Evolutionary conservation across 139 green algal species (phyloP).

Genomic region (Tetradesmus lagerheimii): DNA sequence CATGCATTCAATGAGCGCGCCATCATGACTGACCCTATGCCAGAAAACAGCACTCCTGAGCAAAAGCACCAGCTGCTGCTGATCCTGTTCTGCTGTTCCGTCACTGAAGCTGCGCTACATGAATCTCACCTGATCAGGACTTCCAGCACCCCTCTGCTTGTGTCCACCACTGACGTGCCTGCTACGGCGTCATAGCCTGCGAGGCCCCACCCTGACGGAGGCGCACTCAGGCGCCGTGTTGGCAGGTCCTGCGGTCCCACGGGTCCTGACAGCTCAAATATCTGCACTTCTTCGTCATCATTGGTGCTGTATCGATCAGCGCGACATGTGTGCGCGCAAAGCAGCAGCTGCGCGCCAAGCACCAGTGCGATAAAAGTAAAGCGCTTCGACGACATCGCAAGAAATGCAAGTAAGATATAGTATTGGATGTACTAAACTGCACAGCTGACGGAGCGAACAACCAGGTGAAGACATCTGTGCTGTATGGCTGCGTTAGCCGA

Average conservation of each 20-base stretch:
- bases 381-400: not conserved
- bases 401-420: not conserved
- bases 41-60: too few relatives aligned
- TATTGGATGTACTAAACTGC: too few relatives aligned
- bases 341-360: not conserved
- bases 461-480: not conserved
- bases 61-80: too few relatives aligned
- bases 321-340: not conserved
- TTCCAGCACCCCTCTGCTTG: not conserved
- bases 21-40: too few relatives aligned
- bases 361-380: not conserved
- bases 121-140: not conserved
- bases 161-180: not conserved
- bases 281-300: not conserved
- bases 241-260: not conserved
- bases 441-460: not conserved
- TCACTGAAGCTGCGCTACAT: not conserved
- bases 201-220: not conserved
- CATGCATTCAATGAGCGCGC: too few relatives aligned
- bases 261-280: not conserved
- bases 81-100: too few relatives aligned
- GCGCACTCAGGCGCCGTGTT: not conserved
- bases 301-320: not conserved
- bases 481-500: not conserved
- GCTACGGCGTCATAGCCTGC: not conserved